Evolutionary conservation across 2,329 filamentous ascomycete genomes (phyloP), one percentile per base, ranked within the genome.

Genomic region (Sporothrix curviconia): DNA sequence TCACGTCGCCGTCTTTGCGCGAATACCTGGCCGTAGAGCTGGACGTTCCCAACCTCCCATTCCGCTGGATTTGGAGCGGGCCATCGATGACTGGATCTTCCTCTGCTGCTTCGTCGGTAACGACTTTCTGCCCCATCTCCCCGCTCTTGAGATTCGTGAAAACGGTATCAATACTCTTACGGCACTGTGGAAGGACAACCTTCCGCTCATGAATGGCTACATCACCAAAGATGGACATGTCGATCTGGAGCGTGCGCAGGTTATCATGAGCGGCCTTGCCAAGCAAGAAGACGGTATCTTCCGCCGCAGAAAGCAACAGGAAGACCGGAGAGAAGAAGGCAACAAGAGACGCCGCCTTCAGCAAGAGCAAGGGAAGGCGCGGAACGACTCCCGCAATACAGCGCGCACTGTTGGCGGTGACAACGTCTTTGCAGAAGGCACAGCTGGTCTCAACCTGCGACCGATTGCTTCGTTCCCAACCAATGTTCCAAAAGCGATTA

Each of bases 61-160:
- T 73, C 82, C 83, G 56, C 97, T 95, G 72, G 91, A 99, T 69
- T 78, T 99, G 44, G 94, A 99, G 72, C 85, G 94, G 63, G 92
- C 92, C 25, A 82, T 97, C 59, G 94, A 97, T 71, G 92, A 97
- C 69, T 97, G 92, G 94, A 90, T 97, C 14, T 97, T 97, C 71
- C 94, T 97, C 85, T 97, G 92, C 74, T 97, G 95, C 75, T 97
- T 97, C 70, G 92, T 97, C 57, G 92, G 92, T 64, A 99, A 99
- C 72, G 95, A 99, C 76, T 99, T 99, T 75, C 76, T 99, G 64
- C 94, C 94, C 52, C 94, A 99, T 78, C 78, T 99, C 59, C 94
- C 94, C n/a, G 95, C 92, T 66, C 80, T 99, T 59, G 94, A 97
- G 71, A 97, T 99, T 70, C 85, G 94, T 60, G 94, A 99, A 68